Percentiles rank a stretch among this genome's conserved stretches.
Evolutionary conservation across 768 basidiomycete genomes (phyloP).

Genomic region (Phaeolepiota aurea): DNA sequence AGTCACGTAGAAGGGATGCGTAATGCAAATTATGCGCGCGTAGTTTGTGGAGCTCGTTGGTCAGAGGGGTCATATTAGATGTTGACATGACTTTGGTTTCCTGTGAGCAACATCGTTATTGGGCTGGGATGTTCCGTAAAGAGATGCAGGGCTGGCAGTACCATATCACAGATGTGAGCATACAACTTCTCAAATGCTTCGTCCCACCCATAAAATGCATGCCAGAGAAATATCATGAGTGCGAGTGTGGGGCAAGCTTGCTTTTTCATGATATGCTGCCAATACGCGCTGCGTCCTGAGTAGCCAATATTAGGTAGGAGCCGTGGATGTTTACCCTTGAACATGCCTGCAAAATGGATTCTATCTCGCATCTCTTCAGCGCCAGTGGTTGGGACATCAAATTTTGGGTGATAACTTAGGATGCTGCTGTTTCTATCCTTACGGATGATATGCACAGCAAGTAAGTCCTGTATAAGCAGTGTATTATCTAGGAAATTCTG

Average conservation of each 20-base stretch:
- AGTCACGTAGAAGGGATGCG: slow-evolving; percentile 32
- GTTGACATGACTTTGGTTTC: neutral
- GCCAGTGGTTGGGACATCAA: slow-evolving; percentile 27
- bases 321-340: too few relatives aligned
- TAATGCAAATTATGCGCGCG: slow-evolving; percentile 43
- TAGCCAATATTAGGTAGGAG: neutral
- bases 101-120: neutral
- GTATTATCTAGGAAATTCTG: slow-evolving; percentile 13
- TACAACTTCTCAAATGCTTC: slow-evolving; percentile 17
- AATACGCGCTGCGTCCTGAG: slow-evolving; percentile 25
- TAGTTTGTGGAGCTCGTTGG: slow-evolving; percentile 36
- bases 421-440: slow-evolving; percentile 36
- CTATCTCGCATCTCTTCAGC: slow-evolving; percentile 36
- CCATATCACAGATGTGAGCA: slow-evolving; percentile 15
- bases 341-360: slow-evolving; percentile 35
- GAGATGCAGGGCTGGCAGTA: slow-evolving; percentile 1
- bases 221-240: slow-evolving; percentile 16
- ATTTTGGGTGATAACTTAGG: slow-evolving; percentile 38
- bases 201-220: slow-evolving; percentile 18
- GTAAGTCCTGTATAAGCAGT: slow-evolving; percentile 35
- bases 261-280: slow-evolving; percentile 16
- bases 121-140: neutral
- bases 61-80: slow-evolving; percentile 8
- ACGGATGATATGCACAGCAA: slow-evolving; percentile 42
- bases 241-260: slow-evolving; percentile 16